phyloP scores from a whole-genome alignment of 2,329 filamentous ascomycete species.

The Cytospora chrysosperma region DNA sequence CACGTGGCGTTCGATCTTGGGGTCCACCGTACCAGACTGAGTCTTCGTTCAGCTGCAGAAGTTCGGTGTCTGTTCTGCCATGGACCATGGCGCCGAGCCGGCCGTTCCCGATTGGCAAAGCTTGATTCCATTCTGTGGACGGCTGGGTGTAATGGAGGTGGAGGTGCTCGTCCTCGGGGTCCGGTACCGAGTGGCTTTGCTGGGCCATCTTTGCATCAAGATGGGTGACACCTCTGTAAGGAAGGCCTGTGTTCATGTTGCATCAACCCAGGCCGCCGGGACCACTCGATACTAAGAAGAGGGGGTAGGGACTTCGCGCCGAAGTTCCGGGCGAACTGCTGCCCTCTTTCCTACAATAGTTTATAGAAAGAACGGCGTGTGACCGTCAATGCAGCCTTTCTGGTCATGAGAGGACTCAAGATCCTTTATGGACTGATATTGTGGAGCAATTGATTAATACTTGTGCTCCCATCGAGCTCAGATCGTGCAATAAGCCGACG shows the following conservation, averaged over 20 bases:
- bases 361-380: background rate
- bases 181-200: background rate
- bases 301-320: slow-evolving; percentile 13
- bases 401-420: background rate
- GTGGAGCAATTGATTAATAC: background rate
- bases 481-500: background rate
- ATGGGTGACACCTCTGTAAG: background rate
- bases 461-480: background rate
- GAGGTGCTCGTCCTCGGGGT: background rate
- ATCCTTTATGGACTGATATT: background rate
- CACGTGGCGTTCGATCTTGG: slow-evolving; percentile 42
- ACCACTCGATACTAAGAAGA: background rate
- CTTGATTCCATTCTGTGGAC: slow-evolving; percentile 35
- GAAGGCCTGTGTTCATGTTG: background rate
- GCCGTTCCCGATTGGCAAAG: slow-evolving; percentile 50
- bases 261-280: background rate
- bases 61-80: slow-evolving; percentile 42
- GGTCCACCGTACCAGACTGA: slow-evolving; percentile 47
- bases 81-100: slow-evolving; percentile 45
- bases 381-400: background rate
- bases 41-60: slow-evolving; percentile 48
- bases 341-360: background rate
- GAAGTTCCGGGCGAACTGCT: slow-evolving; percentile 1
- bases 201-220: background rate
- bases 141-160: slow-evolving; percentile 32